A percentile compares a stretch with the other conserved stretches of the same genome.
These are phyloP conservation scores for Musa schizocarpa DNA, from an alignment of 176 grass and related monocot genomes.

Conservation along the genomic window DNA sequence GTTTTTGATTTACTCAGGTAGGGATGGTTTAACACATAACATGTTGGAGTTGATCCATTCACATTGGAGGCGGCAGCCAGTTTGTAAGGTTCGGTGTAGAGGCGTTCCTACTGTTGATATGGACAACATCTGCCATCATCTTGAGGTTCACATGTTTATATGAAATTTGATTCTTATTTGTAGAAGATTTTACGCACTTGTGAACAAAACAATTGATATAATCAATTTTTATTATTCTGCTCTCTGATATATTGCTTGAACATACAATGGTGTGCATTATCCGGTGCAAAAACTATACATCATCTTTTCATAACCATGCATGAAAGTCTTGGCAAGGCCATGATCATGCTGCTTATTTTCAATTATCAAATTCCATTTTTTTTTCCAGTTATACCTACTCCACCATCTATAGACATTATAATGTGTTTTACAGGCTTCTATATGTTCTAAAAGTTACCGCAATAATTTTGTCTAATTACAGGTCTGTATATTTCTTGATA, in stretches of 20 bases:
- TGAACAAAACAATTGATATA: not conserved
- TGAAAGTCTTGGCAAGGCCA: not conserved
- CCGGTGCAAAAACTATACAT: not conserved
- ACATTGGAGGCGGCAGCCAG: slow-evolving; percentile 84
- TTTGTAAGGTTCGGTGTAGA: slow-evolving; percentile 93
- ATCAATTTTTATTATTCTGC: not conserved
- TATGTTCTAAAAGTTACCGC: too few species aligned
- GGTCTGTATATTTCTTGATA: too few species aligned
- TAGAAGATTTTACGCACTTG: not conserved
- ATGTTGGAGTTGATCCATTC: slow-evolving; percentile 97
- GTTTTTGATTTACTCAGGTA: slow-evolving; percentile 38
- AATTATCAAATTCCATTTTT: not conserved
- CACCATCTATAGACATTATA: too few species aligned
- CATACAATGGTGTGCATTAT: not conserved
- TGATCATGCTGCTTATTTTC: not conserved
- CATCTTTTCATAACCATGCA: not conserved
- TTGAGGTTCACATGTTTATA: slow-evolving; percentile 44
- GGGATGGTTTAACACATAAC: slow-evolving; percentile 98
- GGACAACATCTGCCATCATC: slow-evolving; percentile 66
- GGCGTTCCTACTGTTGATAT: slow-evolving; percentile 94
- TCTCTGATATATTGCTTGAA: not conserved
- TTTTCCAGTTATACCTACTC: not conserved
- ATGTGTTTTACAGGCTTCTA: too few species aligned
- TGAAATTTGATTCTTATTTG: not conserved
- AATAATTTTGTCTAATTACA: too few species aligned